A percentile compares a stretch with the other conserved stretches of the same genome.
Conservation (phyloP, 257 asterid species). For the Solanum bulbocastanum region DNA sequence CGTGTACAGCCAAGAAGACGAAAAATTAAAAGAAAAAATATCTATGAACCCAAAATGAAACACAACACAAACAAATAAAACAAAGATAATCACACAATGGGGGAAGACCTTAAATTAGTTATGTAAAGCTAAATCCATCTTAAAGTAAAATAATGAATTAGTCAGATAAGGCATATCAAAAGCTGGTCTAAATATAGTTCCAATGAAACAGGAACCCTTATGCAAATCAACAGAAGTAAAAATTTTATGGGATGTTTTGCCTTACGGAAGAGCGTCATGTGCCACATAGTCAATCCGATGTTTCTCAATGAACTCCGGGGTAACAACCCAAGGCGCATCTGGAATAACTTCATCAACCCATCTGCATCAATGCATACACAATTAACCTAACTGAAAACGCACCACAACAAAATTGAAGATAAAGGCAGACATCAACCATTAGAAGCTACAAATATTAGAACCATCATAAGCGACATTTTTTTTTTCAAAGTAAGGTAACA, state of each 20-base stretch:
- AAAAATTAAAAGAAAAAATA: not conserved
- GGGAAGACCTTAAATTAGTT: not conserved
- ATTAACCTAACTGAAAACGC: not conserved
- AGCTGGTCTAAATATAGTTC: not conserved
- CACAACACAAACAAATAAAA: not conserved
- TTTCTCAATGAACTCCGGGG: constrained; percentile 84
- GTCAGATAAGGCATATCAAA: not conserved
- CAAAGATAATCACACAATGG: not conserved
- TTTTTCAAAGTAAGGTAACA: not conserved
- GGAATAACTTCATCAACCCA: constrained; percentile 99
- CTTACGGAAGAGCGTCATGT: constrained; percentile 98
- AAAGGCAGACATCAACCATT: not conserved
- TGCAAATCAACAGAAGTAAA: not conserved
- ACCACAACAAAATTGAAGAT: not conserved
- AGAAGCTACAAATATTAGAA: not conserved
- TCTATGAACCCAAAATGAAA: not conserved
- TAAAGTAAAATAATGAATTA: not conserved
- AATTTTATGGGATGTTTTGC: not conserved
- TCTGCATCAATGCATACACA: constrained; percentile 30
- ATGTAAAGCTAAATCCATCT: not conserved
- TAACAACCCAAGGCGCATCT: constrained; percentile 94
- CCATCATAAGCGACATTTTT: not conserved
- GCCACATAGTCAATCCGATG: constrained; percentile 84
- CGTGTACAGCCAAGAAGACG: constrained; percentile 5
- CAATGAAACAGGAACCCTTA: not conserved